Conservation (phyloP, 1,139 yeast species). For the Protomyces pachydermus region DNA sequence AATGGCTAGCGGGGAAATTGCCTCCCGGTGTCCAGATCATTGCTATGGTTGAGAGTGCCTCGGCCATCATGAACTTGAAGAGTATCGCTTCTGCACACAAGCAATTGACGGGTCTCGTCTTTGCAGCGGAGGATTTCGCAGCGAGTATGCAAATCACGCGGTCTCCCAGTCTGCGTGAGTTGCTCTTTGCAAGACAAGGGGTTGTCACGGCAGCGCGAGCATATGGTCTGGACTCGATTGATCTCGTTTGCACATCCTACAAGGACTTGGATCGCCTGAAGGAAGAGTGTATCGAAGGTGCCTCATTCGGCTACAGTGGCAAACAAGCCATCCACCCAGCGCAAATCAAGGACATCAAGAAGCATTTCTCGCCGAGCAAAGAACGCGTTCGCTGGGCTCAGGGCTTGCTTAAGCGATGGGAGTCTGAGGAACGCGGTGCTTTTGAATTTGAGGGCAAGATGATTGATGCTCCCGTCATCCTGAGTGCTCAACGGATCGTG, state of each 20-base stretch:
- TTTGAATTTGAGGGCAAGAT: conserved; percentile 24
- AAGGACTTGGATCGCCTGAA: conserved; percentile 4
- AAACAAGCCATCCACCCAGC: conserved; percentile 25
- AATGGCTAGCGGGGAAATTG: conserved; percentile 8
- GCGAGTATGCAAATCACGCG: conserved; percentile 24
- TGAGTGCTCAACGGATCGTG: conserved; percentile 1
- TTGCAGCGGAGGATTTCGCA: conserved; percentile 26
- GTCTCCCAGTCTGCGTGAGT: conserved; percentile 4
- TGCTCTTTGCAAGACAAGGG: conserved; percentile 22
- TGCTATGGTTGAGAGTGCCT: conserved; percentile 28
- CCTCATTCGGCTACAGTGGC: conserved; percentile 21
- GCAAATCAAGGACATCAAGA: conserved; percentile 8
- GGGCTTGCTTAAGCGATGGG: conserved; percentile 1
- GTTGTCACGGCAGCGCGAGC: conserved; percentile 21
- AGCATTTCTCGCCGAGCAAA: conserved; percentile 8
- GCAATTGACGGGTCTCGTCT: conserved; percentile 13
- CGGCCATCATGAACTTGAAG: conserved; percentile 8
- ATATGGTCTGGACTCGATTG: conserved; percentile 11
- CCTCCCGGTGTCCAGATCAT: conserved; percentile 4
- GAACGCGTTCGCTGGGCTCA: conserved; percentile 13
- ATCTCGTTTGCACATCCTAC: conserved; percentile 16
- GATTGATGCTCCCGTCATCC: conserved; percentile 20
- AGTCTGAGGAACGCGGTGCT: conserved; percentile 8
- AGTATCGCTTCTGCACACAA: conserved; percentile 12
- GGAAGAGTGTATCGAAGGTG: conserved; percentile 11